phyloP scores from a whole-genome alignment of 345 rosid genomes.

The Hibiscus trionum region DNA sequence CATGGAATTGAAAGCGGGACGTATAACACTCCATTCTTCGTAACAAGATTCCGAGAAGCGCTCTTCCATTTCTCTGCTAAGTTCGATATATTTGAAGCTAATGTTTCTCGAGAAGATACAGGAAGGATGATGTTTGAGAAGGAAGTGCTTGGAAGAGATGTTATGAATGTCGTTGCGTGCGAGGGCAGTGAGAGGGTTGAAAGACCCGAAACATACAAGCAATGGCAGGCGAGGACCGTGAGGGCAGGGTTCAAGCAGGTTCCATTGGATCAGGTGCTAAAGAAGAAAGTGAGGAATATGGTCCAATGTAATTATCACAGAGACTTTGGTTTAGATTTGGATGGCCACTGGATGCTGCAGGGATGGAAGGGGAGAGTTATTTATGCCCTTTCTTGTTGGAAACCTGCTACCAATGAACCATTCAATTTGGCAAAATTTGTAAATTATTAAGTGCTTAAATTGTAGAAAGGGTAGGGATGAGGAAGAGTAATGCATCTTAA shows the following conservation, averaged over 20 bases:
- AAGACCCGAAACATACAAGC: slow-evolving; percentile 73
- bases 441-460: background rate
- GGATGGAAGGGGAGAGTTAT: slow-evolving; percentile 85
- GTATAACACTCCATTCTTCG: slow-evolving; percentile 45
- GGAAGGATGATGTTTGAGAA: slow-evolving; percentile 42
- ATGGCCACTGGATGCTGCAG: slow-evolving; percentile 69
- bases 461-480: too few relatives aligned
- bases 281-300: slow-evolving; percentile 31
- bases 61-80: slow-evolving; percentile 48
- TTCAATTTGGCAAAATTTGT: background rate
- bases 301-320: slow-evolving; percentile 42
- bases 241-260: slow-evolving; percentile 62
- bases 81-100: slow-evolving; percentile 51
- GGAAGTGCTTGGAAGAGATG: slow-evolving; percentile 32
- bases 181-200: slow-evolving; percentile 53
- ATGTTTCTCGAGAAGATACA: slow-evolving; percentile 32
- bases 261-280: slow-evolving; percentile 36
- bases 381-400: slow-evolving; percentile 67
- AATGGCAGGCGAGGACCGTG: slow-evolving; percentile 45
- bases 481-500: background rate
- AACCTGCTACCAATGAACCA: slow-evolving; percentile 23
- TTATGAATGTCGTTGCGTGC: slow-evolving; percentile 53
- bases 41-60: slow-evolving; percentile 46
- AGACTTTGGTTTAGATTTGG: slow-evolving; percentile 58
- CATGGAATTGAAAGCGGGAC: slow-evolving; percentile 36